Evolutionary conservation across 306 rosid species (phyloP).

Genomic region (Trifolium fragiferum): DNA sequence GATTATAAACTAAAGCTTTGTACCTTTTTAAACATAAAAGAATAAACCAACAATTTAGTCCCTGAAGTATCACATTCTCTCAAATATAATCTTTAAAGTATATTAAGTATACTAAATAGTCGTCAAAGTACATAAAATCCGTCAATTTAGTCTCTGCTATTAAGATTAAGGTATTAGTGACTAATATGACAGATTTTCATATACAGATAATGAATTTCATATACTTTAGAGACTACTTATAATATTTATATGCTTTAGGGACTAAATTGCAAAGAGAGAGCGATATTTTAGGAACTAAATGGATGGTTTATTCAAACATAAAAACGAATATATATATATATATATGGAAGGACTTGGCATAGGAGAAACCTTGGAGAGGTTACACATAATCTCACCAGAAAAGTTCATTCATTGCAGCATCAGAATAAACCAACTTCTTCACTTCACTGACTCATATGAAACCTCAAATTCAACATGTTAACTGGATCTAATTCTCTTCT

Average conservation of each 20-base stretch:
- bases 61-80: not conserved
- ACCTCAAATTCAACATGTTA: conserved; percentile 45
- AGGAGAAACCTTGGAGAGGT: conserved; percentile 42
- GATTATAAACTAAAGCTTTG: conserved; percentile 40
- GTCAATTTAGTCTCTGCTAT: not conserved
- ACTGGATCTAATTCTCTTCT: conserved; percentile 80
- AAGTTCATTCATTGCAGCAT: conserved; percentile 30
- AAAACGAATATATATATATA: conserved; percentile 22
- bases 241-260: not conserved
- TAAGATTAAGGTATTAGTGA: not conserved
- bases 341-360: conserved; percentile 19
- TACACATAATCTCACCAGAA: conserved; percentile 46
- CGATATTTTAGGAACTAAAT: not conserved
- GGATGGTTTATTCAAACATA: conserved; percentile 16
- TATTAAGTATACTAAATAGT: not conserved
- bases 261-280: not conserved
- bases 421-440: conserved; percentile 25
- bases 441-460: conserved; percentile 39
- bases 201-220: not conserved
- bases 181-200: not conserved
- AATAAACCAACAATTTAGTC: not conserved
- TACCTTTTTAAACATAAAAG: conserved; percentile 41
- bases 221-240: too few species aligned
- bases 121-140: not conserved
- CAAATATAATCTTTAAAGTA: not conserved